Evolutionary conservation across 345 rosid genomes (phyloP).

Genomic region (Physaria fendleri): DNA sequence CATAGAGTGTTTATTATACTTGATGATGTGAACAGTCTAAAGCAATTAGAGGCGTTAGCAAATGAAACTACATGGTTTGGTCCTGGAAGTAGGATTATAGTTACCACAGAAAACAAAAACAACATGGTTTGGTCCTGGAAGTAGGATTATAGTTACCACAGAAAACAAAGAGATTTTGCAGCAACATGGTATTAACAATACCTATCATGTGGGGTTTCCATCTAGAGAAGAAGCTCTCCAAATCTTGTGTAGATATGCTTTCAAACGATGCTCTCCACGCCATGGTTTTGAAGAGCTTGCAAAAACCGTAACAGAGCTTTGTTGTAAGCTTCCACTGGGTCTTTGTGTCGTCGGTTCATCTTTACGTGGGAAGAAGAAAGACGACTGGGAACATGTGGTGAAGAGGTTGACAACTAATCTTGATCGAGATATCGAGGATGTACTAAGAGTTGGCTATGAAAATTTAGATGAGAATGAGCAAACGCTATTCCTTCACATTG

Average conservation of each 20-base stretch:
- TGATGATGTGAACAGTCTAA: slow-evolving; percentile 41
- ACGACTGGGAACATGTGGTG: slow-evolving; percentile 18
- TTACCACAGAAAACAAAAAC: no score
- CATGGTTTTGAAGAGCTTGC: neutral
- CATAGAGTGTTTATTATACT: slow-evolving; percentile 34
- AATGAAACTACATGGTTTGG: no score
- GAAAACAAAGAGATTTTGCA: slow-evolving; percentile 30
- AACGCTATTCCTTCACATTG: slow-evolving; percentile 28
- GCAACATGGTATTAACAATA: neutral
- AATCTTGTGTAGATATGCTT: slow-evolving; percentile 2
- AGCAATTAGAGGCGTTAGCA: slow-evolving; percentile 38
- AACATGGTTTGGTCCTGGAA: slow-evolving; percentile 41
- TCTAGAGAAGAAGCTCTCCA: neutral
- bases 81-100: no score
- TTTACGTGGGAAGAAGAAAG: neutral
- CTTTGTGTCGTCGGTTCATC: slow-evolving; percentile 24
- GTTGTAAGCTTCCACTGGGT: slow-evolving; percentile 25
- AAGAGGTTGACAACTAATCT: neutral
- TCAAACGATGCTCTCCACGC: no score
- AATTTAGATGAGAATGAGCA: slow-evolving; percentile 17
- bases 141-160: slow-evolving; percentile 50
- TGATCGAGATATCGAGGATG: neutral
- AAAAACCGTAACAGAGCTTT: neutral
- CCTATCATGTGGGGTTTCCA: neutral
- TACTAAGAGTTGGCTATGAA: slow-evolving; percentile 24